Evolutionary conservation across 768 basidiomycete genomes (phyloP).

Genomic region (Pleurotus sapidus): DNA sequence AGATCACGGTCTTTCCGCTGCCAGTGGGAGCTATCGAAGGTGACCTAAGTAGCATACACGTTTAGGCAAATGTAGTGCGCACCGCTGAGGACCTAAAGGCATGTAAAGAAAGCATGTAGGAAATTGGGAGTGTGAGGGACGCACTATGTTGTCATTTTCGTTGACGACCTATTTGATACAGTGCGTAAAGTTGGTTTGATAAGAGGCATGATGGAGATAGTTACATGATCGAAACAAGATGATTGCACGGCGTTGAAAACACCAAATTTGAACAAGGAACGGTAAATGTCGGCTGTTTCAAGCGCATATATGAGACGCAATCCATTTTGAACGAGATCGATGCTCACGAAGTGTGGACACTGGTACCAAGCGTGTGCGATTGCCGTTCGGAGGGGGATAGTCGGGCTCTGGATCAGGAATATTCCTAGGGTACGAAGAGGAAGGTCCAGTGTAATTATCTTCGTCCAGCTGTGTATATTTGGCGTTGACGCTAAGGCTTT

Average conservation of each 20-base stretch:
- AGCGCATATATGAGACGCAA: slow-evolving; percentile 9
- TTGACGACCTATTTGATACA: slow-evolving; percentile 45
- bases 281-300: slow-evolving; percentile 74
- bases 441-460: background rate
- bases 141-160: slow-evolving; percentile 65
- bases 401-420: too few species aligned
- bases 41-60: background rate
- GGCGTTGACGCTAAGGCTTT: background rate
- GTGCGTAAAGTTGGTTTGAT: background rate
- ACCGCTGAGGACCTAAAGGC: slow-evolving; percentile 70
- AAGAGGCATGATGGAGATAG: slow-evolving; percentile 16
- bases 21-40: slow-evolving; percentile 82
- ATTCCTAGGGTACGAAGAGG: too few species aligned
- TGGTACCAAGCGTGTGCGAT: slow-evolving; percentile 54
- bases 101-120: background rate
- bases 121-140: slow-evolving; percentile 1
- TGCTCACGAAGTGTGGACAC: slow-evolving; percentile 70
- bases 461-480: background rate
- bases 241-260: slow-evolving; percentile 94
- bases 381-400: background rate
- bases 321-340: background rate
- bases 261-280: slow-evolving; percentile 81
- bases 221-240: slow-evolving; percentile 71
- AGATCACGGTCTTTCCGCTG: slow-evolving; percentile 93
- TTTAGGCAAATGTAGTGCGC: slow-evolving; percentile 4